Base-by-base conservation (phyloP, 768 basidiomycete genomes). In the Collybiopsis luxurians region DNA sequence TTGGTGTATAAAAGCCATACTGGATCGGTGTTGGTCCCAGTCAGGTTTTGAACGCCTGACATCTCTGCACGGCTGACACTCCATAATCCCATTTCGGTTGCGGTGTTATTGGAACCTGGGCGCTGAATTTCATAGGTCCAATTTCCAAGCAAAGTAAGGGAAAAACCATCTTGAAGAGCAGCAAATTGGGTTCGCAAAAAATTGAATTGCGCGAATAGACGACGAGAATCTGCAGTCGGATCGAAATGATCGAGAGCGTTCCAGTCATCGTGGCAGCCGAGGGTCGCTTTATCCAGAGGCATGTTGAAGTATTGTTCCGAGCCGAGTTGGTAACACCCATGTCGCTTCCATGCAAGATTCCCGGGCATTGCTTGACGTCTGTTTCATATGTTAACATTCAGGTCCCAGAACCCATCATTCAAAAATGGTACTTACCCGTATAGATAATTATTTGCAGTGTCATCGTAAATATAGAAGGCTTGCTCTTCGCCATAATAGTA, bases 211-310 rank as follows among this genome's bases (percentile, higher is more conserved):
- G 82, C 68, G 64, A 92, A 85, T 56, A 92, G 66, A 57, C 93
- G 87, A 39, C 89, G 84, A 38, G 80, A 80, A 64, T 90, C 87
- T 17, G 86, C 75, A 1, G 94, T 95, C 26, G 94, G 92, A 69
- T 97, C 95, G 68, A 96, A 96, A 69, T 97, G 95, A 64, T 97
- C 95, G 36, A 95, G 84, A 2, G 90, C 83, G 69, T 96, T 96
- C 93, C 91, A 95, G 63, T 91, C 87, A 66, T 96, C 92, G 48
- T 87, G 65, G 68, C 95, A 97, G 47, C 93, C 95, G n/a, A 93
- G 75, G 27, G 93, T 67, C 2, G 90, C 73, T 63, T 85, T 85
- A 54, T 90, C 87, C 61, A 95, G 77, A 1, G 90, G 89, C 83
- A 95, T 90, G 72, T 96, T 94, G 79, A 88, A 97, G 74, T 95